These are phyloP conservation scores for Jacaranda mimosifolia DNA, from an alignment of 257 asterid genomes.

Conservation along the genomic window DNA sequence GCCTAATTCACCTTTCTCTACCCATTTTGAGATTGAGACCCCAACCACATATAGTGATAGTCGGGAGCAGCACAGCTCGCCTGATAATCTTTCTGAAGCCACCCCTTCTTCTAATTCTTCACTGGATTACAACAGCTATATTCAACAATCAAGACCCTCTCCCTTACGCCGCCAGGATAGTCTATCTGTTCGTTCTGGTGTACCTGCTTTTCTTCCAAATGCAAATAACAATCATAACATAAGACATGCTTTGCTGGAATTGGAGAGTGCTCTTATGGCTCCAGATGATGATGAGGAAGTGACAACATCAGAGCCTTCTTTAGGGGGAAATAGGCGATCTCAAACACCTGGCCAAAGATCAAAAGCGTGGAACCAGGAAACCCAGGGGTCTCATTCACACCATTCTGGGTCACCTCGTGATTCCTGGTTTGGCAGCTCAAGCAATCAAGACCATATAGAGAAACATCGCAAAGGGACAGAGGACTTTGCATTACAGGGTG, in stretches of 20 bases:
- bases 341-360: conserved; percentile 59
- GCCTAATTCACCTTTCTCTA: conserved; percentile 76
- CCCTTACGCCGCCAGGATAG: conserved; percentile 46
- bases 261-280: conserved; percentile 83
- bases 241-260: conserved; percentile 59
- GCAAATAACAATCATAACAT: conserved; percentile 52
- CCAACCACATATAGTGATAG: conserved; percentile 52
- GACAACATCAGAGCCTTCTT: conserved; percentile 45
- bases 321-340: conserved; percentile 50
- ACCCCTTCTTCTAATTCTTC: conserved; percentile 67
- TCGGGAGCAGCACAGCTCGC: conserved; percentile 64
- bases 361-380: conserved; percentile 54
- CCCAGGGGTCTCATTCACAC: conserved; percentile 42
- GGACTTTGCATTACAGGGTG: conserved; percentile 43
- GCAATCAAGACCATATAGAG: conserved; percentile 40
- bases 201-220: conserved; percentile 39
- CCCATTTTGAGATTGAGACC: conserved; percentile 58
- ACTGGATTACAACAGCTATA: conserved; percentile 50
- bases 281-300: conserved; percentile 64
- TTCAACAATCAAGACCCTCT: conserved; percentile 52
- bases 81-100: conserved; percentile 60
- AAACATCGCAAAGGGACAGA: conserved; percentile 44
- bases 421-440: conserved; percentile 41
- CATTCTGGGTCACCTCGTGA: conserved; percentile 48
- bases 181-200: conserved; percentile 42